A percentile compares a stretch with the other conserved stretches of the same genome.
phyloP scores from a whole-genome alignment of 1,284 basidiomycete genomes.

The Leccinum solheimii region DNA sequence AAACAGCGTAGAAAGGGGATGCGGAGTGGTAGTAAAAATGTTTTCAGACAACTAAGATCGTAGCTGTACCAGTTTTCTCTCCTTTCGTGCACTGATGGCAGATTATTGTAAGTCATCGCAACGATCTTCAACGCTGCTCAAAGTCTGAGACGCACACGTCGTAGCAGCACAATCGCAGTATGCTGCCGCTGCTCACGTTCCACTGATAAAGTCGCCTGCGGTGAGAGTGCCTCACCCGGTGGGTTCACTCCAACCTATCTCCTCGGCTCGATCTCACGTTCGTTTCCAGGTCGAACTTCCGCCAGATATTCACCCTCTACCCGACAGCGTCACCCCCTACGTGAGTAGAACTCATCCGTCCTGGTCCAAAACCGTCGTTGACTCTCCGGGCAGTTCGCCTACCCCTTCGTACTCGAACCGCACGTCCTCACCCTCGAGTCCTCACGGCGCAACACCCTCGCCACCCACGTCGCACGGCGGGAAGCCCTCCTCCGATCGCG shows the following conservation, averaged over 20 bases:
- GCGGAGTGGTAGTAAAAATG: slow-evolving; percentile 86
- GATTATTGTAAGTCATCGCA: slow-evolving; percentile 25
- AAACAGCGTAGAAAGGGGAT: slow-evolving; percentile 70
- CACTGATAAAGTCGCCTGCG: slow-evolving; percentile 88
- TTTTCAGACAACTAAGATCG: slow-evolving; percentile 53
- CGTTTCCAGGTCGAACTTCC: slow-evolving; percentile 71
- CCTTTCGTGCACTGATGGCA: slow-evolving; percentile 11
- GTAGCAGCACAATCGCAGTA: slow-evolving; percentile 55
- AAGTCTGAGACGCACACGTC: neutral
- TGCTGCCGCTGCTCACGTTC: slow-evolving; percentile 69
- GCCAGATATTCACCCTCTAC: slow-evolving; percentile 88
- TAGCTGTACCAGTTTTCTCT: slow-evolving; percentile 1
- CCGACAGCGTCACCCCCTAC: slow-evolving; percentile 84
- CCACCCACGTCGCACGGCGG: slow-evolving; percentile 63
- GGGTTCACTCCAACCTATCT: slow-evolving; percentile 23
- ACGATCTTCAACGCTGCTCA: neutral
- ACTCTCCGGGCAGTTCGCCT: slow-evolving; percentile 70
- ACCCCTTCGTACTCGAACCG: slow-evolving; percentile 88
- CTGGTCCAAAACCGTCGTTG: neutral
- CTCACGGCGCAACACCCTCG: slow-evolving; percentile 64
- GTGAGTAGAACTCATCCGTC: slow-evolving; percentile 46
- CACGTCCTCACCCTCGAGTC: slow-evolving; percentile 77
- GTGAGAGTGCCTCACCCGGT: slow-evolving; percentile 84
- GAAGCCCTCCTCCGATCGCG: slow-evolving; percentile 69
- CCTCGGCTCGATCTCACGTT: neutral